Percentiles rank a stretch among this genome's conserved stretches.
phyloP scores from a whole-genome alignment of 139 green algal genomes.

The Zygnema circumcarinatum region DNA sequence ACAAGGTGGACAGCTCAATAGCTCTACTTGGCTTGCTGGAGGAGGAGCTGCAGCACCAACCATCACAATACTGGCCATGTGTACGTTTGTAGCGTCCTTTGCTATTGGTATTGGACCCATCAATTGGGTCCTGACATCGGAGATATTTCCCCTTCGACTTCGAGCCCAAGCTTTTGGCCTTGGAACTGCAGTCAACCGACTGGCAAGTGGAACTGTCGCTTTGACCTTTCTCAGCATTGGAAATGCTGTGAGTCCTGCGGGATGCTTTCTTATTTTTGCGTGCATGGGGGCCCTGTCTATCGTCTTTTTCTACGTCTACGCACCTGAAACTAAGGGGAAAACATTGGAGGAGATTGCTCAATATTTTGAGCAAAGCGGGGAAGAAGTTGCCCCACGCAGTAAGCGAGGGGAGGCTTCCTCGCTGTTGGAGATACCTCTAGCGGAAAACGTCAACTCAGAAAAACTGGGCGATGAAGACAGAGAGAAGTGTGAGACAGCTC shows the following conservation, averaged over 20 bases:
- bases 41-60: neutral
- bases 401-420: neutral
- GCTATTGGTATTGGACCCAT: constrained; percentile 58
- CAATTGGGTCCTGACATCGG: constrained; percentile 49
- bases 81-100: constrained; percentile 59
- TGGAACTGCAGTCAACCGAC: constrained; percentile 42
- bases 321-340: constrained; percentile 65
- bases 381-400: neutral
- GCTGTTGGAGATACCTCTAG: neutral
- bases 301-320: constrained; percentile 51
- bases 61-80: constrained; percentile 38
- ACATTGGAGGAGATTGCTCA: constrained; percentile 62
- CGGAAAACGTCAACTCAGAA: neutral
- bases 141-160: constrained; percentile 59
- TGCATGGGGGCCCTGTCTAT: constrained; percentile 9
- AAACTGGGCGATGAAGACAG: neutral
- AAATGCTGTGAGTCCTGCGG: constrained; percentile 37
- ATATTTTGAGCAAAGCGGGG: constrained; percentile 25
- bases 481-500: neutral
- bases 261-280: constrained; percentile 60
- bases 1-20: constrained; percentile 11
- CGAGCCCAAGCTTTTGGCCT: constrained; percentile 49
- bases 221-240: constrained; percentile 55
- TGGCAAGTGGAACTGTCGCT: constrained; percentile 49
- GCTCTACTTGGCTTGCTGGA: neutral